Conservation (phyloP, 2,329 filamentous ascomycete species). For the Xylariomycetidae sp. region DNA sequence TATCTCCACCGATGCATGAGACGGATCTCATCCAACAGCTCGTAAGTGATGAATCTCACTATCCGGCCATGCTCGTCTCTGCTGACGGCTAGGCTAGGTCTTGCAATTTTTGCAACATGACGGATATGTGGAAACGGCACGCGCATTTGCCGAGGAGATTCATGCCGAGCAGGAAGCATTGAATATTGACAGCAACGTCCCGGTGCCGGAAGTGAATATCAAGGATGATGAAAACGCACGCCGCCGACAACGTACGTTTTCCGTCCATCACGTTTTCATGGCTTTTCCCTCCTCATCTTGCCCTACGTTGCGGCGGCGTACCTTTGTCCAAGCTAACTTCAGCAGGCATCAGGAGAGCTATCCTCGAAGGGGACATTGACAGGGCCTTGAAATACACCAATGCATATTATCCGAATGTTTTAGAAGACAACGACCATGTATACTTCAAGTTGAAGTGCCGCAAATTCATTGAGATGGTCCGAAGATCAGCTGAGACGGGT, state of each 20-base stretch:
- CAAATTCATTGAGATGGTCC: conserved; percentile 94
- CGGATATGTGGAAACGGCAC: conserved; percentile 89
- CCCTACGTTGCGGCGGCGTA: too few relatives aligned
- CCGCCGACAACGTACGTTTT: conserved; percentile 70
- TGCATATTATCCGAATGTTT: conserved; percentile 72
- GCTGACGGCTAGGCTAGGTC: conserved; percentile 34
- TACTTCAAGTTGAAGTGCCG: conserved; percentile 84
- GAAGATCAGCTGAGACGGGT: conserved; percentile 63
- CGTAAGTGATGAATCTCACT: conserved; percentile 35
- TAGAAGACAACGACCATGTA: conserved; percentile 76
- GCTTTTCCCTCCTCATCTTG: too few relatives aligned
- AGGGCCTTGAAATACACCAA: conserved; percentile 78
- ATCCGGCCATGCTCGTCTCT: conserved; percentile 4
- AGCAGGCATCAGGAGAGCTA: conserved; percentile 76
- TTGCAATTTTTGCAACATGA: conserved; percentile 91
- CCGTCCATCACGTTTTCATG: neutral
- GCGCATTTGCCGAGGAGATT: conserved; percentile 81
- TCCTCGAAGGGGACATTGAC: conserved; percentile 90
- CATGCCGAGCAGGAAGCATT: conserved; percentile 68
- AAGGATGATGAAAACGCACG: conserved; percentile 82
- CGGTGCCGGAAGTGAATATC: conserved; percentile 58
- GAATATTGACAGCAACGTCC: conserved; percentile 48
- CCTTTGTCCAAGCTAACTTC: conserved; percentile 7
- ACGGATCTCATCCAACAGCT: conserved; percentile 76
- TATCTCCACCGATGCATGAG: conserved; percentile 60